Evolutionary conservation across 345 rosid species (phyloP).

Genomic region (Erucastrum elatum): DNA sequence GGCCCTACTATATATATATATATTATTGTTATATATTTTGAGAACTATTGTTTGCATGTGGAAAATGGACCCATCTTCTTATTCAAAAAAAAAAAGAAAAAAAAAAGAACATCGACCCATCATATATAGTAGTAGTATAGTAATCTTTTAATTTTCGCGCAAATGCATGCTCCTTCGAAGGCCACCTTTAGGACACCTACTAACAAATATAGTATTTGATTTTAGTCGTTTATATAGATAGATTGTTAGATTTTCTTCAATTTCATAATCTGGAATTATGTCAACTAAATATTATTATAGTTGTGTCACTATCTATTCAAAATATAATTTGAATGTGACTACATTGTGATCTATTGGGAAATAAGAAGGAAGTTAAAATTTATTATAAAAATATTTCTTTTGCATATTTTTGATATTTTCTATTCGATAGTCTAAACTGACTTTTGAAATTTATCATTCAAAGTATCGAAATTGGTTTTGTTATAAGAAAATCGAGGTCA

Average conservation of each 20-base stretch:
- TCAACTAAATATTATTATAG: neutral
- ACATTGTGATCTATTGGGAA: neutral
- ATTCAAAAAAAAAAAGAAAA: no score
- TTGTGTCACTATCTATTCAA: neutral
- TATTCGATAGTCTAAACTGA: neutral
- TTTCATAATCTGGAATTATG: neutral
- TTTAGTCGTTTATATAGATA: neutral
- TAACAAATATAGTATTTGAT: neutral
- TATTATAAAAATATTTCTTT: neutral
- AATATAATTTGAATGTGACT: neutral
- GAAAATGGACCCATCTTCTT: neutral
- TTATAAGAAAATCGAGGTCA: neutral
- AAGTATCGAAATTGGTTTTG: neutral
- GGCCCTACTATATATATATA: conserved; percentile 6
- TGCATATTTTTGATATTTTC: neutral
- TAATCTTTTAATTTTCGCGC: neutral
- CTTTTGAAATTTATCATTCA: neutral
- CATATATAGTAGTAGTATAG: neutral
- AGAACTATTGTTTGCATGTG: neutral
- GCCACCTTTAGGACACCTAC: neutral
- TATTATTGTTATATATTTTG: neutral
- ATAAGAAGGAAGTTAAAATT: neutral
- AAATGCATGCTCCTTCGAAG: neutral
- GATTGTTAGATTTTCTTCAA: neutral
- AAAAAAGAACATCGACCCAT: no score